Conservation (phyloP, 2,329 filamentous ascomycete species). For the Aspergillus sclerotialis region DNA sequence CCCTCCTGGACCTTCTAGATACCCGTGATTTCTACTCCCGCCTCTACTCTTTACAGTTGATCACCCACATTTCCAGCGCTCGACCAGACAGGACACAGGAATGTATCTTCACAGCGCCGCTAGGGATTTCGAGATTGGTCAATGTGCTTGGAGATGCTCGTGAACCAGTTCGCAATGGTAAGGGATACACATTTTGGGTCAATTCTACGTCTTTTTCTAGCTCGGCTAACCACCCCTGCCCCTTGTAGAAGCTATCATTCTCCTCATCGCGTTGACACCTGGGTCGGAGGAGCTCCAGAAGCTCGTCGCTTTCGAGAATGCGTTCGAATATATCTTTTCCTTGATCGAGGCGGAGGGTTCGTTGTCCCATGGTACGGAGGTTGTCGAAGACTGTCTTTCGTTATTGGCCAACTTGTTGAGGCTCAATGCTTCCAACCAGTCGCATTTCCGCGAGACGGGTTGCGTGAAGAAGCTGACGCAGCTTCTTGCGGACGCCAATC, state of each 20-base stretch:
- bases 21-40: conserved; percentile 82
- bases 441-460: conserved; percentile 84
- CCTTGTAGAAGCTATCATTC: conserved; percentile 62
- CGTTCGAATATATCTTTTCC: conserved; percentile 77
- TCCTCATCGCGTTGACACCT: conserved; percentile 82
- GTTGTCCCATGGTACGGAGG: conserved; percentile 71
- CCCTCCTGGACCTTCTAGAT: conserved; percentile 84
- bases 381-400: conserved; percentile 88
- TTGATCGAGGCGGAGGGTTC: conserved; percentile 79
- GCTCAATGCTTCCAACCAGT: conserved; percentile 85
- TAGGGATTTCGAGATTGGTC: conserved; percentile 82
- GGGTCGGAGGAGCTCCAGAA: conserved; percentile 87
- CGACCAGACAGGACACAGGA: conserved; percentile 89
- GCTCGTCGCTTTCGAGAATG: conserved; percentile 89
- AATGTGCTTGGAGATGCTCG: conserved; percentile 74
- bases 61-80: conserved; percentile 76
- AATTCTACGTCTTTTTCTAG: not conserved
- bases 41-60: conserved; percentile 82
- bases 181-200: conserved; percentile 3
- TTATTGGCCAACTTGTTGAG: conserved; percentile 82
- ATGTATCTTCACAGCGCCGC: conserved; percentile 80
- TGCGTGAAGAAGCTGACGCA: conserved; percentile 66
- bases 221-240: conserved; percentile 7
- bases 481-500: conserved; percentile 57
- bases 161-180: conserved; percentile 76